A percentile compares a stretch with the other conserved stretches of the same genome.
phyloP scores from a whole-genome alignment of 1,284 basidiomycete species.

The Naganishia sp. region DNA sequence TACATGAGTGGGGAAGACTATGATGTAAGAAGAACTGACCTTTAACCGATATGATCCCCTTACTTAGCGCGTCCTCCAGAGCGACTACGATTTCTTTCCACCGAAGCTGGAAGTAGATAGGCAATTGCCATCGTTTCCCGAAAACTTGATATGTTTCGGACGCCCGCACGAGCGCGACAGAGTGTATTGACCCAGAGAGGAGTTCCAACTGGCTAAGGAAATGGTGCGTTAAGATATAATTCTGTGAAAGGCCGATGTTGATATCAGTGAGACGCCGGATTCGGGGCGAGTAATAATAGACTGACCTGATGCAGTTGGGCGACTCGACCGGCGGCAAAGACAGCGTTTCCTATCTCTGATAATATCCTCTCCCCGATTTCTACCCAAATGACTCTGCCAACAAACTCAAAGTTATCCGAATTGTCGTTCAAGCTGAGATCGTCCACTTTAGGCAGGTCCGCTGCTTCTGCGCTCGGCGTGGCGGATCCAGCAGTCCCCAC shows the following conservation, averaged over 20 bases:
- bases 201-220: conserved; percentile 84
- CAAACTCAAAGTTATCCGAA: conserved; percentile 66
- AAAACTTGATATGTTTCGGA: conserved; percentile 73
- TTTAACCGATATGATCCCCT: conserved; percentile 41
- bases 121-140: conserved; percentile 87
- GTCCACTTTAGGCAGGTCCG: not conserved
- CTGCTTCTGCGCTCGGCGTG: not conserved
- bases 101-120: conserved; percentile 95
- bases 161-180: conserved; percentile 68
- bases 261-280: not conserved
- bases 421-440: not conserved
- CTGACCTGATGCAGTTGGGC: conserved; percentile 82
- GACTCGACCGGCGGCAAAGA: conserved; percentile 89
- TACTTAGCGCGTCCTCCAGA: conserved; percentile 68
- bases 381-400: conserved; percentile 84
- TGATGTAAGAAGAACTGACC: conserved; percentile 27
- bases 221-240: conserved; percentile 77
- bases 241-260: conserved; percentile 54
- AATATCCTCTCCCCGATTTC: conserved; percentile 76
- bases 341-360: conserved; percentile 73
- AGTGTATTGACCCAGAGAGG: conserved; percentile 72
- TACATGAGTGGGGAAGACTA: not conserved
- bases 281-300: conserved; percentile 3
- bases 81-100: conserved; percentile 87
- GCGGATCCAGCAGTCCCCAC: conserved; percentile 11